Conservation (phyloP, 1,284 basidiomycete species). For the Peniophora sp. region DNA sequence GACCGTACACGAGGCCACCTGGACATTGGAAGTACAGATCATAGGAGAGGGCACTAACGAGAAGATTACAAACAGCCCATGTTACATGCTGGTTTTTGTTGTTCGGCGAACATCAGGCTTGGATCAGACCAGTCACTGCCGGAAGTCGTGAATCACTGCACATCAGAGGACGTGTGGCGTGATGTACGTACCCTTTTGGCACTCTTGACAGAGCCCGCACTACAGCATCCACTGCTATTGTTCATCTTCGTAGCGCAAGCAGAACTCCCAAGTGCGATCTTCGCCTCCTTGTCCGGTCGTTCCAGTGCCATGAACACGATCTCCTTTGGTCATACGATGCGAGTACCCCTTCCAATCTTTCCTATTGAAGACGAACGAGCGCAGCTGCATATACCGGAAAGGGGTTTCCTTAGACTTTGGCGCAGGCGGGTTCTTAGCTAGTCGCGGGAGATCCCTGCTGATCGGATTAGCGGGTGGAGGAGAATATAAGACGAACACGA, state of each 20-base stretch:
- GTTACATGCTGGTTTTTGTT: no score
- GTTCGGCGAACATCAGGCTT: no score
- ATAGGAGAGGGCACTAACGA: no score
- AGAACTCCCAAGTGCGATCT: constrained; percentile 77
- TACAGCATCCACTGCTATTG: no score
- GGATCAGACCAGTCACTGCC: no score
- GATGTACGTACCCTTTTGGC: no score
- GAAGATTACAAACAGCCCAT: no score
- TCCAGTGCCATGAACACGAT: constrained; percentile 53
- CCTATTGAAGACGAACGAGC: constrained; percentile 80
- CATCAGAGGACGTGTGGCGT: no score
- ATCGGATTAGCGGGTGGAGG: constrained; percentile 5
- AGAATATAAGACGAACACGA: constrained; percentile 13
- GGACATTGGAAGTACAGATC: no score
- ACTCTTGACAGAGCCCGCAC: no score
- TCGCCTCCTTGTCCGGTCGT: constrained; percentile 67
- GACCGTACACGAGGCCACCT: no score
- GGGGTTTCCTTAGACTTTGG: constrained; percentile 43
- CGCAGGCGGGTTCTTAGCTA: constrained; percentile 70
- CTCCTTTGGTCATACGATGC: constrained; percentile 89
- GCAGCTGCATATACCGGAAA: constrained; percentile 60
- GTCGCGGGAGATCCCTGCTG: constrained; percentile 64
- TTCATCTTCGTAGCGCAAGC: constrained; percentile 28
- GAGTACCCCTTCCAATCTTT: constrained; percentile 76
- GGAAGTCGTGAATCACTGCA: no score